Base-by-base conservation (phyloP, 495 filamentous ascomycete genomes). In the Penicillium desertorum region DNA sequence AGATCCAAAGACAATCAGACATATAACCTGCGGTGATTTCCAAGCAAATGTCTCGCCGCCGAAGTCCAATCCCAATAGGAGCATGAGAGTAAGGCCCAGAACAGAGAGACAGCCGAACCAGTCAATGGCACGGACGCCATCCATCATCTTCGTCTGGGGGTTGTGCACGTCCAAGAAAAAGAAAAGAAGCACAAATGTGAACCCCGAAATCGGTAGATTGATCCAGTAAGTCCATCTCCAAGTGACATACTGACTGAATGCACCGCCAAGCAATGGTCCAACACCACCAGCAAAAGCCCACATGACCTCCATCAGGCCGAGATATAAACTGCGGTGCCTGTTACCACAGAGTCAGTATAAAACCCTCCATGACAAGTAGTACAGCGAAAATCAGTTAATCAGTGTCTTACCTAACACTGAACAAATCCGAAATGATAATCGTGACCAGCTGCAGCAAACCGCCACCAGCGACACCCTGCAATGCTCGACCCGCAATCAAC, bases 201-300 rank as follows among this genome's bases (percentile, higher is more conserved):
- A 58, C 0, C 80, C 77, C 8, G 77, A 82, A 41, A 88, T 75
- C 0, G 88, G 88, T 1, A 89, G 67, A 61, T 90, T 90, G 72
- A 91, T 84, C 83, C 83, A 90, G 66, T 88, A 91, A 30, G 80
- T 81, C 78, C 85, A 88, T 32, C 85, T 65, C 89, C 88, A 91
- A 5, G 75, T 76, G 14, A 84, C 75, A 4, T 77, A 72, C 45
- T 86, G 74, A 0, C 88, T 80, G 48, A 92, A 86, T 2, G 79
- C 76, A 19, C 88, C 88, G 12, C 88, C 88, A 2, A 91, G 71
- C 3, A 92, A 63, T 2, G 88, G 89, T 0, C 89, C 89, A 6
- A 86, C 63, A 7, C 76, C 81, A 10, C 76, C 79, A 3, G 82
- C 83, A 32, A 86, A 57, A 0, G 79, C 80, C 83, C 83, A 85